Evolutionary conservation across 495 filamentous ascomycete species (phyloP).

Genomic region (Stereocaulon alpinum): DNA sequence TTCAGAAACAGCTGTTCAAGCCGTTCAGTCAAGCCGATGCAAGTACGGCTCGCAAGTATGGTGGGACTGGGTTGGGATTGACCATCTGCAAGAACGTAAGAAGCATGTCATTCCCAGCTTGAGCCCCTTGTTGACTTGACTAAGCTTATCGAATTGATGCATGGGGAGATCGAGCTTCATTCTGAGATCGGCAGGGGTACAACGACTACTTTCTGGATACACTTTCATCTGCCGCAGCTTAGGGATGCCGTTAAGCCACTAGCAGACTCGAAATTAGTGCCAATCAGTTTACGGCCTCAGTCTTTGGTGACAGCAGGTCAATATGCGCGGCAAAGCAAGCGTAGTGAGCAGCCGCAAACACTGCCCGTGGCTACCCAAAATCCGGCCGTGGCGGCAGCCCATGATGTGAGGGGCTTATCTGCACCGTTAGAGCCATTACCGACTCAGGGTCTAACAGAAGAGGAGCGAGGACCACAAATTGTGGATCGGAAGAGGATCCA

Average conservation of each 20-base stretch:
- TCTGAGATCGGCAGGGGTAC: conserved; percentile 52
- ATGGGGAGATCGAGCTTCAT: conserved; percentile 55
- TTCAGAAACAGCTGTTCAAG: conserved; percentile 63
- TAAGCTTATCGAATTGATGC: conserved; percentile 69
- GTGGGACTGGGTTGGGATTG: conserved; percentile 71
- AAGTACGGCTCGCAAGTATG: conserved; percentile 63
- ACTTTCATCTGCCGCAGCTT: conserved; percentile 47
- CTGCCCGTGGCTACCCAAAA: background rate
- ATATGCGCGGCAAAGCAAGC: conserved; percentile 31
- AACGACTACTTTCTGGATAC: conserved; percentile 55
- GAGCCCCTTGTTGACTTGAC: background rate
- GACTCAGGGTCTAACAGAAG: background rate
- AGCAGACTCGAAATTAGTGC: conserved; percentile 43
- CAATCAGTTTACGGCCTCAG: conserved; percentile 52
- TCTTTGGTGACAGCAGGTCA: conserved; percentile 49
- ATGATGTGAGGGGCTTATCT: background rate
- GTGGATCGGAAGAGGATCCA: conserved; percentile 41
- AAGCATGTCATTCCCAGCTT: background rate
- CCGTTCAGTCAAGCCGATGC: conserved; percentile 82
- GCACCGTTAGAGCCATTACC: background rate
- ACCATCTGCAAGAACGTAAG: conserved; percentile 63
- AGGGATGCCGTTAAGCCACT: conserved; percentile 30
- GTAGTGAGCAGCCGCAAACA: conserved; percentile 4
- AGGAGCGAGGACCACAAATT: conserved; percentile 9
- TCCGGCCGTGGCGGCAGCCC: too few relatives aligned